Evolutionary conservation across 1,139 yeast species (phyloP).

Genomic region (Candida sanyaensis): DNA sequence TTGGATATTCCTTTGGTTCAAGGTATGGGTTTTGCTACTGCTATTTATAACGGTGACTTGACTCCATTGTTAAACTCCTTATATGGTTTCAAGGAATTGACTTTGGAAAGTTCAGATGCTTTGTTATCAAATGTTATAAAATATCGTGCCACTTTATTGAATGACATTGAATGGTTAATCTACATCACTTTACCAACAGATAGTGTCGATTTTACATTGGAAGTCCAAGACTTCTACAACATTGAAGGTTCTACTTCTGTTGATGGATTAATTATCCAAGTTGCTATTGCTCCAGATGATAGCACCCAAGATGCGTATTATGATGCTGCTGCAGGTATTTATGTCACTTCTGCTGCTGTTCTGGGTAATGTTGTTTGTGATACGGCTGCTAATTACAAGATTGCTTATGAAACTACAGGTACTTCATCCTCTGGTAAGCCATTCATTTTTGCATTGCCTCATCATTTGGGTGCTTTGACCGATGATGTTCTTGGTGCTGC

Average conservation of each 20-base stretch:
- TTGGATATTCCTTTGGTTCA: constrained; percentile 51
- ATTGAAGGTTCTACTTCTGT: constrained; percentile 55
- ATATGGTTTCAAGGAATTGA: constrained; percentile 54
- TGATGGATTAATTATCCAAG: constrained; percentile 42
- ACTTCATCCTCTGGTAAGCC: constrained; percentile 51
- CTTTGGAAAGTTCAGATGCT: constrained; percentile 41
- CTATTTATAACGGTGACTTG: constrained; percentile 59
- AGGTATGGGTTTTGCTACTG: constrained; percentile 82
- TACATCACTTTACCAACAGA: constrained; percentile 43
- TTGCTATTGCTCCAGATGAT: constrained; percentile 44
- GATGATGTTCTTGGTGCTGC: constrained; percentile 31
- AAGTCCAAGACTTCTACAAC: constrained; percentile 51
- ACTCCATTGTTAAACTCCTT: constrained; percentile 54
- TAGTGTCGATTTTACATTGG: constrained; percentile 40
- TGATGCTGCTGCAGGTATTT: constrained; percentile 56
- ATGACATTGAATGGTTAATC: constrained; percentile 43
- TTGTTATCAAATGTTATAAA: constrained; percentile 49
- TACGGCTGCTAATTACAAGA: constrained; percentile 45
- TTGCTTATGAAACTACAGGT: constrained; percentile 57
- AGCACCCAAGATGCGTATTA: constrained; percentile 40
- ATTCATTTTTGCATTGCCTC: constrained; percentile 70
- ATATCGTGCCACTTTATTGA: constrained; percentile 55
- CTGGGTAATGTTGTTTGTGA: constrained; percentile 29
- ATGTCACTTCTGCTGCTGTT: constrained; percentile 35
- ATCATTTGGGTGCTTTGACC: constrained; percentile 59